These are phyloP conservation scores for Penicillium sp. DNA, from an alignment of 2,329 filamentous ascomycete species.

Conservation along the genomic window DNA sequence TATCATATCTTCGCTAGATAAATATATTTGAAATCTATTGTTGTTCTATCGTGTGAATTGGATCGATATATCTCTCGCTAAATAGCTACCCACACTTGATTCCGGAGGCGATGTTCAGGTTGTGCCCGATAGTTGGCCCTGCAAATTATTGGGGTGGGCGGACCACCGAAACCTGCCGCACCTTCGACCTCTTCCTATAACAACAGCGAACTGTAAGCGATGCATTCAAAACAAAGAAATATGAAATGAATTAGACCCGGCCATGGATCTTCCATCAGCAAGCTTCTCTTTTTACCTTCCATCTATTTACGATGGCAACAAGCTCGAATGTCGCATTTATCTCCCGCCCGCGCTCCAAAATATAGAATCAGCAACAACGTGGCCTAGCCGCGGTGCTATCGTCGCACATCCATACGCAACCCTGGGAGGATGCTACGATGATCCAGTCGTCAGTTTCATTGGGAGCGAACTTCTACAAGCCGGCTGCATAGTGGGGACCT, in stretches of 20 bases:
- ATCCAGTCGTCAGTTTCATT: slow-evolving; percentile 69
- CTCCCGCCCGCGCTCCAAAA: slow-evolving; percentile 52
- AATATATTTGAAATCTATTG: neutral
- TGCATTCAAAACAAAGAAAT: neutral
- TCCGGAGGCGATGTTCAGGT: neutral
- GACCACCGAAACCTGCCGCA: neutral
- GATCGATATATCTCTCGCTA: neutral
- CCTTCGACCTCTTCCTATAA: neutral
- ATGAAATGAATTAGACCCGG: slow-evolving; percentile 29
- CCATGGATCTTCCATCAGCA: slow-evolving; percentile 33
- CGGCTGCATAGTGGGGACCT: slow-evolving; percentile 77
- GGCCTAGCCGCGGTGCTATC: slow-evolving; percentile 55
- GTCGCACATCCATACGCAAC: slow-evolving; percentile 90
- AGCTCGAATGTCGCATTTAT: slow-evolving; percentile 79
- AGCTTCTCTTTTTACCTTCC: slow-evolving; percentile 70
- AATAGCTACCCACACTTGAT: neutral
- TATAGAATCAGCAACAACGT: slow-evolving; percentile 21
- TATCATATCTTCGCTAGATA: neutral
- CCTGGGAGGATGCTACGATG: slow-evolving; percentile 80
- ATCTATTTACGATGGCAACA: slow-evolving; percentile 73
- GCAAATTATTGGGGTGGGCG: neutral
- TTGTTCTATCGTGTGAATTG: neutral
- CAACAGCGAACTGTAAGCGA: neutral
- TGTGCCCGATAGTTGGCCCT: neutral
- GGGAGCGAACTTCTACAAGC: slow-evolving; percentile 62